Evolutionary conservation across 1,284 basidiomycete species (phyloP).

Genomic region (Ceratobasidium sp.): DNA sequence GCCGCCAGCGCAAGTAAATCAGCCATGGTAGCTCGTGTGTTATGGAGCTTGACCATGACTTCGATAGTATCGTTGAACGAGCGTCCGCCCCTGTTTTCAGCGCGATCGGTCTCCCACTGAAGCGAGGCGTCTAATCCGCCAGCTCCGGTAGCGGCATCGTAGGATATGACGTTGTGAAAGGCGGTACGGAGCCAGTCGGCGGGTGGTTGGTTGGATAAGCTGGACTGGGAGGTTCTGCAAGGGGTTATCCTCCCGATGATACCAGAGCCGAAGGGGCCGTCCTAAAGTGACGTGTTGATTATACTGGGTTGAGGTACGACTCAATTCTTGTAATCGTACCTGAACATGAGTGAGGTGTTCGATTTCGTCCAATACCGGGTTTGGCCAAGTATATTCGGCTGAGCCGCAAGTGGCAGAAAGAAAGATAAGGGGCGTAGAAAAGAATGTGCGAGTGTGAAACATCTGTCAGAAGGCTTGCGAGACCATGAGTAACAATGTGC

Average conservation of each 20-base stretch:
- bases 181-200: not conserved
- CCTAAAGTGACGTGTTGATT: not conserved
- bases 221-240: not conserved
- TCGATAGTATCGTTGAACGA: not conserved
- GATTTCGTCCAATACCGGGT: not conserved
- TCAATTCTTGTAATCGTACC: not conserved
- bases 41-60: not conserved
- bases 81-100: not conserved
- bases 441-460: too few relatives aligned
- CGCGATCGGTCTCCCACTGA: not conserved
- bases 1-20: conserved; percentile 3
- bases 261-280: not conserved
- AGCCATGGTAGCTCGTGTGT: not conserved
- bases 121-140: not conserved
- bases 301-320: not conserved
- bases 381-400: conserved; percentile 11
- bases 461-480: too few relatives aligned
- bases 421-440: too few relatives aligned
- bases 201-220: not conserved
- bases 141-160: not conserved
- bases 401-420: too few relatives aligned
- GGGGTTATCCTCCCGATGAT: not conserved
- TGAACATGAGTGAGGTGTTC: not conserved
- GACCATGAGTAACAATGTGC: too few relatives aligned
- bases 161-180: not conserved